Evolutionary conservation across 148 eudicot genomes (phyloP).

Genomic region (Vaccinium darrowii): DNA sequence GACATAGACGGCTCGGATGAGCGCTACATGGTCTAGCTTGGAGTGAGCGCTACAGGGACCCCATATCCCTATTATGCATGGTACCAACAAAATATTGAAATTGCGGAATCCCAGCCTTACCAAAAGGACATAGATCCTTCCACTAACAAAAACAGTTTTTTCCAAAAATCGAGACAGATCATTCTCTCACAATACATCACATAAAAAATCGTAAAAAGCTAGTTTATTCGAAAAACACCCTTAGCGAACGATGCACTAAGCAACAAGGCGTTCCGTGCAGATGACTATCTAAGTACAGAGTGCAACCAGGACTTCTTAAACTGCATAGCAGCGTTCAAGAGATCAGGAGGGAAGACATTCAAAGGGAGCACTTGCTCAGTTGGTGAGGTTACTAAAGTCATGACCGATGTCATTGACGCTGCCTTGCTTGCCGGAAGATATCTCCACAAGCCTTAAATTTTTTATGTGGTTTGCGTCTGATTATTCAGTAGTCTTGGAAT

Average conservation of each 20-base stretch:
- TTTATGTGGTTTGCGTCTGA: neutral
- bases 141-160: too few species aligned
- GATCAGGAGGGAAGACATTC: slow-evolving; percentile 38
- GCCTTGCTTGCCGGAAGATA: slow-evolving; percentile 54
- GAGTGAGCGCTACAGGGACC: too few species aligned
- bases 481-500: too few species aligned
- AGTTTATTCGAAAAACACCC: neutral
- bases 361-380: slow-evolving; percentile 53
- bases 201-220: too few species aligned
- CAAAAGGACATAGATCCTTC: neutral
- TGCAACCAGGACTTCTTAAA: slow-evolving; percentile 47
- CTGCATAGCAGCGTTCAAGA: slow-evolving; percentile 42
- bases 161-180: too few species aligned
- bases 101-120: neutral
- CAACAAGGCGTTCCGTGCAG: slow-evolving; percentile 24
- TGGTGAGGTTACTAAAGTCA: slow-evolving; percentile 41
- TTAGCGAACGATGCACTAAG: neutral
- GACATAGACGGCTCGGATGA: too few species aligned
- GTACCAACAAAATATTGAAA: too few species aligned
- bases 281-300: slow-evolving; percentile 49
- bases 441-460: neutral
- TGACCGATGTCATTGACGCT: slow-evolving; percentile 49
- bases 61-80: too few species aligned
- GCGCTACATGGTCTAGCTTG: too few species aligned
- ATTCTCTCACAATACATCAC: too few species aligned